Evolutionary conservation across 2,329 filamentous ascomycete species (phyloP), one percentile per base, ranked within the genome.

Genomic region (Trichoderma sp.): DNA sequence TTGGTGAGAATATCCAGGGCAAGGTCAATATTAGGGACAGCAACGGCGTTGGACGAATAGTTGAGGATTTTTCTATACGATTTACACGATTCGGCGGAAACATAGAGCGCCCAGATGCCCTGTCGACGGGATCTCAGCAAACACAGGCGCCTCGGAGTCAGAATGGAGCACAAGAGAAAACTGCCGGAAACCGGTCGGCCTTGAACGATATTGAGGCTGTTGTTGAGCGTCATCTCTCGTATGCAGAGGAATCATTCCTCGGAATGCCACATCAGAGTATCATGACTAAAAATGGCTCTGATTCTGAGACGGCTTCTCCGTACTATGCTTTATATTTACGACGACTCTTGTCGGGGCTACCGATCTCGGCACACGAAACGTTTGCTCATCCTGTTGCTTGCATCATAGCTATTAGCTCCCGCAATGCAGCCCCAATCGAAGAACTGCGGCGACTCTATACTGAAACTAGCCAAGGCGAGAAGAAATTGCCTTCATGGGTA

Each of bases 301-400:
- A 86, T 47, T 75, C 81, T 12, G 84, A 87, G 36, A 80, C 84
- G 13, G 88, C 91, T 1, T 95, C 93, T 12, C 92, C 93, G 0
- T 94, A 97, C 79, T 97, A 97, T 81, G 89, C 91, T 43, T 83
- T 97, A 8, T 98, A 97, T 79, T 82, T 99, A 61, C 90, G 94
- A 34, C 90, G 95, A 65, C 81, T 99, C 50, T 84, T 99, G 9
- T 97, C 94, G 1, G 91, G 92, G 15, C 84, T 95, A 53, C 89
- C 93, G 1, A 83, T 97, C 58, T 89, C 91, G 4, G 90, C 94
- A 0, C 94, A 98, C 76, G 96, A 99, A 82, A 96, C 96, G 0
- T 97, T 98, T 81, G 89, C 92, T 6, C 96, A 99, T 79, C 96
- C 97, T 0, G 95, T 98, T 26, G 95, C 95, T 6, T 95, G 94